These are phyloP conservation scores for Nyssa sinensis DNA, from an alignment of 148 eudicot species.

Conservation along the genomic window DNA sequence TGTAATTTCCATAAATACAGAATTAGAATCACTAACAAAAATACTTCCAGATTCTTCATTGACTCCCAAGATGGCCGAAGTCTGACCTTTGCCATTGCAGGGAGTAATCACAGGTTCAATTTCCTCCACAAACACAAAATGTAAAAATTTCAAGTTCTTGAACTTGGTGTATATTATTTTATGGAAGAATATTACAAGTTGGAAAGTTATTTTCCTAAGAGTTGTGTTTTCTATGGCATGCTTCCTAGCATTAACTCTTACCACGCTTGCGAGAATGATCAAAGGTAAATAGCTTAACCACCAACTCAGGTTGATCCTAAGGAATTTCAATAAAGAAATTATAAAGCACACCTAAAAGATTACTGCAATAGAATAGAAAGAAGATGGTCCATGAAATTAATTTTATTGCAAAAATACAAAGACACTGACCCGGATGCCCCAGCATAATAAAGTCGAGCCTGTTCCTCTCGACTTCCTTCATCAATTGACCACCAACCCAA, in stretches of 20 bases:
- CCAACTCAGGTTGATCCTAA: not conserved
- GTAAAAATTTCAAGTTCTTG: not conserved
- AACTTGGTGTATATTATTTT: not conserved
- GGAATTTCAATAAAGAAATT: not conserved
- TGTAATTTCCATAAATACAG: too few relatives aligned
- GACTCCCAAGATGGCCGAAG: not conserved
- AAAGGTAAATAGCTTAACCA: not conserved
- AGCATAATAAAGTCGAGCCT: conserved; percentile 37
- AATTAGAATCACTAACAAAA: too few relatives aligned
- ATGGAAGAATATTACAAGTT: not conserved
- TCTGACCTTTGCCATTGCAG: not conserved
- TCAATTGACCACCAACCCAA: conserved; percentile 60
- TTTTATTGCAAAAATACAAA: not conserved
- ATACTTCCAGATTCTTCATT: too few relatives aligned
- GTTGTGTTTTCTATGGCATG: not conserved
- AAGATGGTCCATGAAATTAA: conserved; percentile 4
- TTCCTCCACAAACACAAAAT: not conserved
- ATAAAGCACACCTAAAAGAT: not conserved
- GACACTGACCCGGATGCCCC: conserved; percentile 35
- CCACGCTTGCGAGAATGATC: not conserved
- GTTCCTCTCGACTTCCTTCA: conserved; percentile 47
- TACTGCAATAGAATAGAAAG: not conserved
- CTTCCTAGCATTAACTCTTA: not conserved
- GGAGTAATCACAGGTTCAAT: not conserved
- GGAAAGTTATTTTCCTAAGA: not conserved